Evolutionary conservation across 805 yeast genomes (phyloP).

Genomic region (Metschnikowia continentalis): DNA sequence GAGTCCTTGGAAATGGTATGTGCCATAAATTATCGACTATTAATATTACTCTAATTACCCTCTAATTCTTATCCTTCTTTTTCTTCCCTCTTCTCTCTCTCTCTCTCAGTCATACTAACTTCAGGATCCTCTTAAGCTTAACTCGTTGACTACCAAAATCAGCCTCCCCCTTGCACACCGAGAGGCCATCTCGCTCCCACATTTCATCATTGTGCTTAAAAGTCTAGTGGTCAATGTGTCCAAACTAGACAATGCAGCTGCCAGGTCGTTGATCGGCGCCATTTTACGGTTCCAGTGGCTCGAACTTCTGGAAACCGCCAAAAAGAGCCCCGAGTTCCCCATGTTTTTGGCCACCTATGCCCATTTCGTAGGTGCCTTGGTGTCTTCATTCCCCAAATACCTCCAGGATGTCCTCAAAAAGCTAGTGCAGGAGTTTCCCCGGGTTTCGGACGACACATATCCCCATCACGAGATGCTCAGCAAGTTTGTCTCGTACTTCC

Average conservation of each 20-base stretch:
- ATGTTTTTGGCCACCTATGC: slow-evolving; percentile 52
- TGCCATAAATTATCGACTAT: slow-evolving; percentile 6
- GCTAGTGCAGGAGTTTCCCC: slow-evolving; percentile 58
- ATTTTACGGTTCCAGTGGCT: slow-evolving; percentile 67
- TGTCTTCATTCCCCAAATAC: slow-evolving; percentile 87
- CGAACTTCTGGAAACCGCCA: slow-evolving; percentile 27
- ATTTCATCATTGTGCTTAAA: slow-evolving; percentile 53
- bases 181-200: slow-evolving; percentile 51
- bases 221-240: slow-evolving; percentile 62
- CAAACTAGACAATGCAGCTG: slow-evolving; percentile 55
- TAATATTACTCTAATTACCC: no score
- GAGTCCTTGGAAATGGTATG: slow-evolving; percentile 59
- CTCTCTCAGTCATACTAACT: not conserved
- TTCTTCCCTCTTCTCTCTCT: no score
- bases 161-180: slow-evolving; percentile 46
- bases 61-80: no score
- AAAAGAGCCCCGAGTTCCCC: slow-evolving; percentile 15
- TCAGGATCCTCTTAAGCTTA: slow-evolving; percentile 51
- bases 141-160: slow-evolving; percentile 57
- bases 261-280: slow-evolving; percentile 53
- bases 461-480: slow-evolving; percentile 58
- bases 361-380: slow-evolving; percentile 70
- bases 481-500: slow-evolving; percentile 67
- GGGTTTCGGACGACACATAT: slow-evolving; percentile 17
- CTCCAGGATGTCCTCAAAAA: slow-evolving; percentile 75